Evolutionary conservation across 148 eudicot genomes (phyloP), one percentile per base, ranked within the genome.

Genomic region (Chenopodium quinoa): DNA sequence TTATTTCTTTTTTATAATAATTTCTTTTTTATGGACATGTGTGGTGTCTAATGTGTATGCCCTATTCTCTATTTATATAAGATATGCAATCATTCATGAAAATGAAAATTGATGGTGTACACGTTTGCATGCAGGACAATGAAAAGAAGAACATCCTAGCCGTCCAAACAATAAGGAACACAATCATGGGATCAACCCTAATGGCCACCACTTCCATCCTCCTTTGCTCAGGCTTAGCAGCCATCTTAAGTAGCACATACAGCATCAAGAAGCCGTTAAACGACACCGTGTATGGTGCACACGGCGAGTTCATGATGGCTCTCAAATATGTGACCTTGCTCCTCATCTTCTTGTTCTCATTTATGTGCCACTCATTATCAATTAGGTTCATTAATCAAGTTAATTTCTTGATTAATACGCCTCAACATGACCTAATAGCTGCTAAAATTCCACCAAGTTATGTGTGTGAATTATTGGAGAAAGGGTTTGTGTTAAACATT

Each of bases 121-220:
- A 82, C 82, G 75, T 85, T 44, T 79, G 75, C 23, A 46, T 50
- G 81, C 87, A 96, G 99, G 98, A 96, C 81, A 96, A 96, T 70
- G 99, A 96, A 4, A 96, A 96, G 91, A 96, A 91, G 81, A 93
- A 93, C 90, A 94, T 96, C 46, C 48, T 96, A 67, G 99, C 98
- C 7, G 99, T 96, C 48, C 99, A 96, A 78, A 96, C 98, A 0
- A 86, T 96, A 5, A 76, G 99, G 17, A 96, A 96, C 92, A 88
- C 97, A 10, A 96, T 96, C 50, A 96, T 96, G 99, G 99, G 97
- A 68, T 88, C 95, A 76, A 96, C 99, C 48, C 82, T 96, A 50
- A 96, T 96, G 99, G 99, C 99, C 78, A 96, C 99, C 0, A 96
- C 99, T 0, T 96, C 98, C 0, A 94, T 96, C 88, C 98, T 96